Conservation (phyloP, 2,329 filamentous ascomycete genomes). For the Penicillium occitanis region DNA sequence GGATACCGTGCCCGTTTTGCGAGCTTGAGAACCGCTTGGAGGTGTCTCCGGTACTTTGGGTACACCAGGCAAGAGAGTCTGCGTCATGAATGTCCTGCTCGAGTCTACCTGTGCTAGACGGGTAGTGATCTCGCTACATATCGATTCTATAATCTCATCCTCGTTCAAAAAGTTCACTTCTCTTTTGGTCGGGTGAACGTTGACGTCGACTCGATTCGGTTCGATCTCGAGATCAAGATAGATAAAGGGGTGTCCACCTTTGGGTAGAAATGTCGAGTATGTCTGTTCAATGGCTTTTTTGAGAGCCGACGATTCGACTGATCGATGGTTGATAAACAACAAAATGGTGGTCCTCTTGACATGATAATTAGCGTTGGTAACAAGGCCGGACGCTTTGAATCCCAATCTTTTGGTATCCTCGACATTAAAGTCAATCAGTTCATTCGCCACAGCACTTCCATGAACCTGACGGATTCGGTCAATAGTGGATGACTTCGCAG, state of each 20-base stretch:
- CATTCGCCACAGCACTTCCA: slow-evolving; percentile 78
- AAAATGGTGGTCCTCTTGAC: slow-evolving; percentile 85
- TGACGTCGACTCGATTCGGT: slow-evolving; percentile 89
- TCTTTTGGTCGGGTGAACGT: slow-evolving; percentile 93
- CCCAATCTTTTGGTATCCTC: slow-evolving; percentile 71
- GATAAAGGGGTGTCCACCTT: slow-evolving; percentile 89
- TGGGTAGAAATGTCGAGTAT: slow-evolving; percentile 83
- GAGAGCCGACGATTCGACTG: slow-evolving; percentile 84
- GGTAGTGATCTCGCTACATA: slow-evolving; percentile 76
- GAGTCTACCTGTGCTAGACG: slow-evolving; percentile 85
- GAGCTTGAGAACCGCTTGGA: slow-evolving; percentile 3
- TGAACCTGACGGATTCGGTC: slow-evolving; percentile 92
- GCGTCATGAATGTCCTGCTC: slow-evolving; percentile 90
- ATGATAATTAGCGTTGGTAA: slow-evolving; percentile 92
- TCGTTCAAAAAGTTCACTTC: slow-evolving; percentile 98
- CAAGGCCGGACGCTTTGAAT: slow-evolving; percentile 76
- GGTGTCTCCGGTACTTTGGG: slow-evolving; percentile 43
- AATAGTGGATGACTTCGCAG: slow-evolving; percentile 66
- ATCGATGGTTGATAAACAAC: slow-evolving; percentile 94
- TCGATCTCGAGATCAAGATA: slow-evolving; percentile 94
- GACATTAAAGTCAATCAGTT: slow-evolving; percentile 74
- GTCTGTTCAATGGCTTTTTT: slow-evolving; percentile 90
- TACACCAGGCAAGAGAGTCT: slow-evolving; percentile 75
- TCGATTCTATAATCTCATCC: slow-evolving; percentile 85
- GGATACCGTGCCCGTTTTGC: slow-evolving; percentile 29